These are phyloP conservation scores for Chaetomium globosum DNA, from an alignment of 2,329 filamentous ascomycete species.

Conservation along the genomic window DNA sequence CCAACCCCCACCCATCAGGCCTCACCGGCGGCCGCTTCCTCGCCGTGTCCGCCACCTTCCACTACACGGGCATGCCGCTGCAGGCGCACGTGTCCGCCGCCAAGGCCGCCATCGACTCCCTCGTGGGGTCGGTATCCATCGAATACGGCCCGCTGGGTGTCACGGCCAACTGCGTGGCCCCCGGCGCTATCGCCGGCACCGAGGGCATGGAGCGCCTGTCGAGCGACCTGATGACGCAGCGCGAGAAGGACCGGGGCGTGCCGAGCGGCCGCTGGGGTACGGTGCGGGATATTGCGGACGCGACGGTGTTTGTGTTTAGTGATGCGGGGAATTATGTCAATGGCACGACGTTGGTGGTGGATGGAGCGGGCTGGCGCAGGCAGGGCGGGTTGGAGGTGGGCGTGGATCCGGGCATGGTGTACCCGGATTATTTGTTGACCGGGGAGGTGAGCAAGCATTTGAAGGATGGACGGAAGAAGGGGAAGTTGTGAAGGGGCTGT, in stretches of 20 bases:
- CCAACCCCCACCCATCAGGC: slow-evolving; percentile 62
- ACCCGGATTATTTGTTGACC: slow-evolving; percentile 54
- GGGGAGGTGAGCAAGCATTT: slow-evolving; percentile 47
- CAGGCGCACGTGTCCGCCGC: slow-evolving; percentile 90
- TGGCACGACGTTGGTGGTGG: slow-evolving; percentile 76
- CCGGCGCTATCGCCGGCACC: slow-evolving; percentile 81
- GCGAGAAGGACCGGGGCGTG: slow-evolving; percentile 48
- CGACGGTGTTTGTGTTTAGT: slow-evolving; percentile 85
- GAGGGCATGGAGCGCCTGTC: slow-evolving; percentile 73
- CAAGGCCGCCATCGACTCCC: slow-evolving; percentile 86
- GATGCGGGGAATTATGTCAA: slow-evolving; percentile 86
- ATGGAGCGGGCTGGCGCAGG: slow-evolving; percentile 62
- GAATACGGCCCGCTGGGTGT: slow-evolving; percentile 89
- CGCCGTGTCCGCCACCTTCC: slow-evolving; percentile 87
- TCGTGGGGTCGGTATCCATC: slow-evolving; percentile 76
- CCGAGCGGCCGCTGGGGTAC: slow-evolving; percentile 77
- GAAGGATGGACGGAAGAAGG: slow-evolving; percentile 44
- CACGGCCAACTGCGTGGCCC: slow-evolving; percentile 85
- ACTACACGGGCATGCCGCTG: slow-evolving; percentile 82
- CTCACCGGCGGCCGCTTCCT: slow-evolving; percentile 79
- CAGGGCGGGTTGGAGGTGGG: slow-evolving; percentile 53
- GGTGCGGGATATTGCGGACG: slow-evolving; percentile 87
- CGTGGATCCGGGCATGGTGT: slow-evolving; percentile 52
- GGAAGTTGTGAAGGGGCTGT: slow-evolving; percentile 31
- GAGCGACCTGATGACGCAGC: slow-evolving; percentile 43